Evolutionary conservation across 441 rosid genomes (phyloP).

Genomic region (Syzygium malaccense): DNA sequence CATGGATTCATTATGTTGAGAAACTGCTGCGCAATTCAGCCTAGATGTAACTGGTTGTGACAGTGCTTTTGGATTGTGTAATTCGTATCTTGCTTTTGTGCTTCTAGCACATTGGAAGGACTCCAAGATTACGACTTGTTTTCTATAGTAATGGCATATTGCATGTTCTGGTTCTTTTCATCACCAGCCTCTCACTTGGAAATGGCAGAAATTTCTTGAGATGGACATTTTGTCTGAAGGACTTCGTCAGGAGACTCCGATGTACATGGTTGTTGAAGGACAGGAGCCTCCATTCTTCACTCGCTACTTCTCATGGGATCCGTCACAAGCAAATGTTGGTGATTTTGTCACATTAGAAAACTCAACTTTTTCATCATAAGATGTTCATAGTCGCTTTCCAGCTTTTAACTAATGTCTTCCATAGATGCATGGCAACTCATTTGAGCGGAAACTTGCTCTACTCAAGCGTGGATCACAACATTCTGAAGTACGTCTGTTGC

Average conservation of each 20-base stretch:
- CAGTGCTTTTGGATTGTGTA: neutral
- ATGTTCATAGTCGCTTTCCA: neutral
- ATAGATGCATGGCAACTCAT: slow-evolving; percentile 91
- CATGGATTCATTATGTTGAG: neutral
- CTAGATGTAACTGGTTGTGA: neutral
- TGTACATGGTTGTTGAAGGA: slow-evolving; percentile 71
- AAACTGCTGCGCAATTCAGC: neutral
- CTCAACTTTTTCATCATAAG: neutral
- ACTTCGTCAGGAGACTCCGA: slow-evolving; percentile 55
- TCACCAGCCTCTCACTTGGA: slow-evolving; percentile 2
- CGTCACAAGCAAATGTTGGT: slow-evolving; percentile 72
- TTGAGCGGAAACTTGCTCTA: slow-evolving; percentile 74
- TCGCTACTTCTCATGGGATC: slow-evolving; percentile 80
- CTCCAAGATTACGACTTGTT: neutral
- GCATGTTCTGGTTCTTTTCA: neutral
- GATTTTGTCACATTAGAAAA: neutral
- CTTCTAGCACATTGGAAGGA: neutral
- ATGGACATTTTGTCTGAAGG: slow-evolving; percentile 48
- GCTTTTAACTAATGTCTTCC: neutral
- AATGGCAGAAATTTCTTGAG: slow-evolving; percentile 74
- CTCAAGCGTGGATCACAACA: slow-evolving; percentile 58
- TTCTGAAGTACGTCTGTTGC: slow-evolving; percentile 41
- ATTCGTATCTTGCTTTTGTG: neutral
- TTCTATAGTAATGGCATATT: neutral
- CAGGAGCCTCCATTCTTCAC: slow-evolving; percentile 82